Conservation (phyloP, 768 basidiomycete genomes). For the Panaeolus papilionaceus region DNA sequence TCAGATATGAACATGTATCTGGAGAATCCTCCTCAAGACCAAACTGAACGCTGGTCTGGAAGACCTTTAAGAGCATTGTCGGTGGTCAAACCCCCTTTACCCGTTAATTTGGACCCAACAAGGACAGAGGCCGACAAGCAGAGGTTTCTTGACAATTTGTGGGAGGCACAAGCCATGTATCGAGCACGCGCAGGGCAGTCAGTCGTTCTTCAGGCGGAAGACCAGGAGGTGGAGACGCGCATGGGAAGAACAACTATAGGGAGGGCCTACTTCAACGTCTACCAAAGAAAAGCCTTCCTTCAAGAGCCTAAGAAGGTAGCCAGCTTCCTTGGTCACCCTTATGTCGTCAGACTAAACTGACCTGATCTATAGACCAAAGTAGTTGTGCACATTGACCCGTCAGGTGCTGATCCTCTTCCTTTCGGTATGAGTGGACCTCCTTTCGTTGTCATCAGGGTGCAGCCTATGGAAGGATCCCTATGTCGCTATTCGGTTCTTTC, state of each 20-base stretch:
- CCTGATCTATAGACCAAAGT: conserved; percentile 72
- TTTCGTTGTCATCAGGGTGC: conserved; percentile 80
- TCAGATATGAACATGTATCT: conserved; percentile 87
- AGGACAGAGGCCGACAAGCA: conserved; percentile 73
- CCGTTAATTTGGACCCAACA: conserved; percentile 68
- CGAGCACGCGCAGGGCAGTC: conserved; percentile 77
- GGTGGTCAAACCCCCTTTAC: conserved; percentile 77
- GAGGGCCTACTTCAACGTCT: conserved; percentile 89
- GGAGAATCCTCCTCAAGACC: conserved; percentile 81
- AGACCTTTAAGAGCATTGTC: conserved; percentile 83
- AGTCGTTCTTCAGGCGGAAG: conserved; percentile 72
- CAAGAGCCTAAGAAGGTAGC: conserved; percentile 81
- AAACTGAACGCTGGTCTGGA: conserved; percentile 86
- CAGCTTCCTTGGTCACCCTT: conserved; percentile 21
- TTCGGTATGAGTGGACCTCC: conserved; percentile 75
- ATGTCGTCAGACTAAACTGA: conserved; percentile 5
- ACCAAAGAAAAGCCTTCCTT: conserved; percentile 80
- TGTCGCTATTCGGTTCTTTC: conserved; percentile 82
- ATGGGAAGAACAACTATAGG: conserved; percentile 68
- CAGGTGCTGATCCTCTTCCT: conserved; percentile 80
- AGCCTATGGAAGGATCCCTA: conserved; percentile 84
- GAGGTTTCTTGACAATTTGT: conserved; percentile 88
- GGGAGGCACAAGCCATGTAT: conserved; percentile 85
- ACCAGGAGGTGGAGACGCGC: conserved; percentile 76
- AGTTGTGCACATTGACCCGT: conserved; percentile 83